These are phyloP conservation scores for Pouteria glomerata DNA, from an alignment of 148 eudicot species.

Conservation along the genomic window DNA sequence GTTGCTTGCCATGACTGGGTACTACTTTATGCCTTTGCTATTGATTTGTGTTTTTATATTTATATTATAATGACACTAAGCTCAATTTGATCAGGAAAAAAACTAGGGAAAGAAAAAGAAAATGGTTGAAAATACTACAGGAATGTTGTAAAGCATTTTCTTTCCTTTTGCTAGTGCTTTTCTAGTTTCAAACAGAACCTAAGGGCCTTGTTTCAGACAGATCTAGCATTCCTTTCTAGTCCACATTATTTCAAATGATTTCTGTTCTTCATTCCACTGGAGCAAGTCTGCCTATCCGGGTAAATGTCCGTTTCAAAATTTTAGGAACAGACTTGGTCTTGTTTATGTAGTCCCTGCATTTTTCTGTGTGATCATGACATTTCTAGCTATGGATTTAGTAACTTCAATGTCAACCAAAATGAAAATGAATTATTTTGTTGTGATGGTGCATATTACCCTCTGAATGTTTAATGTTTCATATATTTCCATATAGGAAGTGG, in stretches of 20 bases:
- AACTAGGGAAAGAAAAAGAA: neutral
- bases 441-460: neutral
- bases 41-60: neutral
- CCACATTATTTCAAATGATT: neutral
- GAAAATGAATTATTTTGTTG: neutral
- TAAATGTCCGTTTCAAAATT: no score
- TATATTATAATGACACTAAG: neutral
- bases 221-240: no score
- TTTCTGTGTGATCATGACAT: neutral
- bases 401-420: neutral
- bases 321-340: no score
- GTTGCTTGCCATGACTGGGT: conserved; percentile 56
- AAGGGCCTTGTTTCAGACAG: no score
- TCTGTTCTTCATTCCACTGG: neutral
- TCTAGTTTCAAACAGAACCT: neutral
- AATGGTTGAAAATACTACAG: neutral
- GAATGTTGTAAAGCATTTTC: neutral
- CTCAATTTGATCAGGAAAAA: neutral
- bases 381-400: neutral
- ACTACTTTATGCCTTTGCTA: neutral
- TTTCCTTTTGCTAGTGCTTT: neutral
- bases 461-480: neutral
- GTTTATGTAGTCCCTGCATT: neutral
- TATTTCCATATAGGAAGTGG: neutral
- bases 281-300: neutral